These are phyloP conservation scores for Rhinocladiella mackenziei DNA, from an alignment of 2,329 filamentous ascomycete species.

Conservation along the genomic window DNA sequence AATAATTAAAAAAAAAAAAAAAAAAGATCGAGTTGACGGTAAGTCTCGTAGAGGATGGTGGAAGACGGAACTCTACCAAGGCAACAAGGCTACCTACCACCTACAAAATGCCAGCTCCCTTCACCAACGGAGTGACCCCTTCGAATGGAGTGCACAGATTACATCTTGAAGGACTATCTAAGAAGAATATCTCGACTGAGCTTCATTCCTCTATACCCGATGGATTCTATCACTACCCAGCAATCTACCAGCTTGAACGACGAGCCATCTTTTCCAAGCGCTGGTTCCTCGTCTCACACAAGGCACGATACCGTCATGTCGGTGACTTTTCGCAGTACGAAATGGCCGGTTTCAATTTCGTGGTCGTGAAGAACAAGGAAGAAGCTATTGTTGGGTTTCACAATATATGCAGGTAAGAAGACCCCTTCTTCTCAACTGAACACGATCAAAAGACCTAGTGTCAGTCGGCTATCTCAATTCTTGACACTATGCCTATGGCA, in stretches of 20 bases:
- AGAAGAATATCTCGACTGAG: conserved; percentile 18
- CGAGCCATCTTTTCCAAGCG: conserved; percentile 50
- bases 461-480: too few species aligned
- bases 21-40: too few species aligned
- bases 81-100: not conserved
- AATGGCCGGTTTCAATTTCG: conserved; percentile 51
- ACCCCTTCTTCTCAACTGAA: too few species aligned
- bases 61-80: too few species aligned
- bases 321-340: conserved; percentile 38
- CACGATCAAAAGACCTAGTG: too few species aligned
- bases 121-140: not conserved
- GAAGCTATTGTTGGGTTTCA: conserved; percentile 57
- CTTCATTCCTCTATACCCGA: conserved; percentile 39
- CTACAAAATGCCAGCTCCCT: conserved; percentile 8
- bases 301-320: conserved; percentile 46
- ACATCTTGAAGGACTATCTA: conserved; percentile 13
- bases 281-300: conserved; percentile 41
- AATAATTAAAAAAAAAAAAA: too few species aligned
- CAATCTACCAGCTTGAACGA: conserved; percentile 49
- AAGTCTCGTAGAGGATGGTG: too few species aligned
- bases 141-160: conserved; percentile 9
- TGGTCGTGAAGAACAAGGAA: conserved; percentile 49
- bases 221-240: conserved; percentile 48
- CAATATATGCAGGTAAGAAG: conserved; percentile 52
- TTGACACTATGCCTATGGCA: too few species aligned